Evolutionary conservation across 2,329 filamentous ascomycete species (phyloP).

Genomic region (Colletotrichum siamense): DNA sequence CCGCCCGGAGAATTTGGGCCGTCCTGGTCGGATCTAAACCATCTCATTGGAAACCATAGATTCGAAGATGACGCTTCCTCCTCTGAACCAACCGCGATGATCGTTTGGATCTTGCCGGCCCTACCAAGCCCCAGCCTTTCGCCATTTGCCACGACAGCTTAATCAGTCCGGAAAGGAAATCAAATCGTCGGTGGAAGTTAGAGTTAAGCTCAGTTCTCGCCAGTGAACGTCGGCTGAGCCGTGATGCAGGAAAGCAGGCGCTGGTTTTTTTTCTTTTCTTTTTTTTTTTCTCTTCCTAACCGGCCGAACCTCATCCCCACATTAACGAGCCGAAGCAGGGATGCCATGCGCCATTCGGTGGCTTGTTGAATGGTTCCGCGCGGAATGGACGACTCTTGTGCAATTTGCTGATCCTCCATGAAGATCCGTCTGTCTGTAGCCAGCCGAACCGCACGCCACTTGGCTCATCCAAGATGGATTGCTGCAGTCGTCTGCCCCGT

Average conservation of each 20-base stretch:
- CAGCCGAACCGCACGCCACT: neutral
- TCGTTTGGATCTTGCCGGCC: neutral
- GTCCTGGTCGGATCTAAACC: conserved; percentile 5
- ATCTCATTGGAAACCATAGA: conserved; percentile 1
- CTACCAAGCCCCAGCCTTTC: neutral
- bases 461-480: neutral
- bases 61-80: neutral
- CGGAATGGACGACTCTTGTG: neutral
- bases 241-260: neutral
- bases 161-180: neutral
- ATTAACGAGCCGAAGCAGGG: neutral
- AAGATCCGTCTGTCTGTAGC: neutral
- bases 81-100: neutral
- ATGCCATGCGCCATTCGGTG: conserved; percentile 7
- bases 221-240: neutral
- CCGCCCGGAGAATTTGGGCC: conserved; percentile 15
- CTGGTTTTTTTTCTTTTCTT: neutral
- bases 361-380: neutral
- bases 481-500: neutral
- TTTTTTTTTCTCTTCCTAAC: neutral
- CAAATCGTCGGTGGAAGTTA: neutral
- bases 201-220: neutral
- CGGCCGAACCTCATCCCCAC: neutral
- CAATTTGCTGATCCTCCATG: conserved; percentile 8
- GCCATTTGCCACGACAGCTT: neutral